These are phyloP conservation scores for Meyerozyma sp. DNA, from an alignment of 1,139 yeast species.

Conservation along the genomic window DNA sequence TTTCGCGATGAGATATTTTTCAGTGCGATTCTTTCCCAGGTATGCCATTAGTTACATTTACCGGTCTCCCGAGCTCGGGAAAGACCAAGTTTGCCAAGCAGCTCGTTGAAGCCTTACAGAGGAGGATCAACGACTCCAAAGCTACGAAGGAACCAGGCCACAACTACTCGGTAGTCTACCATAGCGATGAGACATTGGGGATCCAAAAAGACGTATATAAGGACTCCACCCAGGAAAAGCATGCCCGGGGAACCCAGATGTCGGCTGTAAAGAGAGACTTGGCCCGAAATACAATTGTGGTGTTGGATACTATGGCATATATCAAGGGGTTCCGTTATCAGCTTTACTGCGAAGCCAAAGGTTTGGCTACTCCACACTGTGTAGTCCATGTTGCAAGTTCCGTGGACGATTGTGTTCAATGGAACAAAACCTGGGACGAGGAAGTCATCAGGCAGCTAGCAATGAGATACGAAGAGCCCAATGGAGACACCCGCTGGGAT, in stretches of 20 bases:
- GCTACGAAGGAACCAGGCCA: constrained; percentile 40
- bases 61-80: constrained; percentile 86
- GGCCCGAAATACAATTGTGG: constrained; percentile 63
- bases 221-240: constrained; percentile 70
- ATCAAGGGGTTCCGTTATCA: constrained; percentile 96
- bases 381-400: constrained; percentile 77
- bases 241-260: constrained; percentile 78
- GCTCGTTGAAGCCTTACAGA: constrained; percentile 43
- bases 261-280: constrained; percentile 85
- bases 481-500: constrained; percentile 85
- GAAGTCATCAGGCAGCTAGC: constrained; percentile 63
- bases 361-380: constrained; percentile 75
- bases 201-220: constrained; percentile 63
- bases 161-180: constrained; percentile 57
- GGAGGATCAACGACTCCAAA: constrained; percentile 37
- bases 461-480: constrained; percentile 93
- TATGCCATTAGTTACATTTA: constrained; percentile 82
- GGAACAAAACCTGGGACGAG: constrained; percentile 72
- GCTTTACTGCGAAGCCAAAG: constrained; percentile 87
- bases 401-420: constrained; percentile 50
- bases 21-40: neutral
- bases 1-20: constrained; percentile 1
- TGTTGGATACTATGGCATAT: constrained; percentile 80
- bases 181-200: constrained; percentile 74
- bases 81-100: constrained; percentile 69